These are phyloP conservation scores for Wickerhamiella brachini DNA, from an alignment of 805 yeast genomes.

Conservation along the genomic window DNA sequence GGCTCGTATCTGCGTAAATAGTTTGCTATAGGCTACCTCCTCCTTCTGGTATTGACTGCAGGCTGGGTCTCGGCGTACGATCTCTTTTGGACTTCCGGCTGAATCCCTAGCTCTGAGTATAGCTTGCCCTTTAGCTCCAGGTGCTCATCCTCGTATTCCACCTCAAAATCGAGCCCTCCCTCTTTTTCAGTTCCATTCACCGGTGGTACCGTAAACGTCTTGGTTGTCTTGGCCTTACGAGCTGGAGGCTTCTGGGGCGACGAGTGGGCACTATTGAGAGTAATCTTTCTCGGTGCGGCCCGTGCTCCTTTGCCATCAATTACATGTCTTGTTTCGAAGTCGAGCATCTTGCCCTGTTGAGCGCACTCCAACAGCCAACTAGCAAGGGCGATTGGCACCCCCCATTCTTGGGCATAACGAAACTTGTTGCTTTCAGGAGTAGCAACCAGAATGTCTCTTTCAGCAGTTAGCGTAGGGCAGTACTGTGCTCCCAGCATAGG, in stretches of 20 bases:
- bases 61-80: neutral
- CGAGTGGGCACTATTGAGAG: neutral
- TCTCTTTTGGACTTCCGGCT: neutral
- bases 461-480: slow-evolving; percentile 34
- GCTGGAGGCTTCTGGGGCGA: neutral
- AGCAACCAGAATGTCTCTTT: slow-evolving; percentile 41
- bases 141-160: neutral
- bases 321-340: slow-evolving; percentile 3
- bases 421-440: slow-evolving; percentile 20
- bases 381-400: slow-evolving; percentile 25
- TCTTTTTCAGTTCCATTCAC: neutral
- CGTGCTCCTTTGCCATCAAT: slow-evolving; percentile 6
- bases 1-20: slow-evolving; percentile 12
- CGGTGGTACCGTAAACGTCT: neutral
- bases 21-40: neutral
- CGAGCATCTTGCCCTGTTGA: slow-evolving; percentile 13
- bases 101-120: neutral
- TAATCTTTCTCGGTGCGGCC: slow-evolving; percentile 1
- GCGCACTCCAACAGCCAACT: slow-evolving; percentile 29
- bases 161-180: neutral
- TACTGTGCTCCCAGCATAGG: slow-evolving; percentile 38
- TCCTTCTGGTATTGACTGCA: neutral
- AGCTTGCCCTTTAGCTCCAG: neutral
- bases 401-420: slow-evolving; percentile 24
- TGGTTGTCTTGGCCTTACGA: neutral